A percentile compares a stretch with the other conserved stretches of the same genome.
Evolutionary conservation across 768 basidiomycete species (phyloP).

Genomic region (Psilocybe cyanescens): DNA sequence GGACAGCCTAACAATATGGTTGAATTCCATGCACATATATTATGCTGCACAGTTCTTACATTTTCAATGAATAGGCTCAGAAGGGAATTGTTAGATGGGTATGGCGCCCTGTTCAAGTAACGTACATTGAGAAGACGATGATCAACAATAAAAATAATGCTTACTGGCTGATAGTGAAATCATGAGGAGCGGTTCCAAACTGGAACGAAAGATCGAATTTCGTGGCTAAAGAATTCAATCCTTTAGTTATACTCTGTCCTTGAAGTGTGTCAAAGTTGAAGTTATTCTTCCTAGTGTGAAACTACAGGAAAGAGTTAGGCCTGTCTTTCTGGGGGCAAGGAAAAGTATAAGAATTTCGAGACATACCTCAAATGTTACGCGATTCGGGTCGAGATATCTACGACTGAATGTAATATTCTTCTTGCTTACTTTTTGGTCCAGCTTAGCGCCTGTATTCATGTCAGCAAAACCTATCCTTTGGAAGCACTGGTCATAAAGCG

Average conservation of each 20-base stretch:
- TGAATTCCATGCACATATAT: neutral
- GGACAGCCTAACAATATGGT: slow-evolving; percentile 45
- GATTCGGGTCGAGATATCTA: slow-evolving; percentile 81
- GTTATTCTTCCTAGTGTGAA: slow-evolving; percentile 59
- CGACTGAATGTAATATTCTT: slow-evolving; percentile 65
- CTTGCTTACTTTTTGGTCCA: slow-evolving; percentile 40
- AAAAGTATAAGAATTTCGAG: slow-evolving; percentile 1
- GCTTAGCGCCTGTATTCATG: slow-evolving; percentile 45
- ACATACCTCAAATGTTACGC: slow-evolving; percentile 69
- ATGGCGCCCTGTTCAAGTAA: slow-evolving; percentile 49
- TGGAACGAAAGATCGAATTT: slow-evolving; percentile 63
- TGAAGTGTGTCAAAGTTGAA: slow-evolving; percentile 61
- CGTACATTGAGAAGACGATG: slow-evolving; percentile 6
- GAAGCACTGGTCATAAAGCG: too few species aligned
- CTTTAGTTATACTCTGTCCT: slow-evolving; percentile 57
- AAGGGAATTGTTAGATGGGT: slow-evolving; percentile 61
- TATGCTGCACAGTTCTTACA: slow-evolving; percentile 26
- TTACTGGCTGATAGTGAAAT: slow-evolving; percentile 69
- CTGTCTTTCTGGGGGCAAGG: neutral
- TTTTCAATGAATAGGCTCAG: slow-evolving; percentile 61
- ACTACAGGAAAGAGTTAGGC: slow-evolving; percentile 40
- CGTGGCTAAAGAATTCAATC: slow-evolving; percentile 54
- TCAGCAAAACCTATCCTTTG: neutral
- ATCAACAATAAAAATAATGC: slow-evolving; percentile 17
- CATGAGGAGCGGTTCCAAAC: slow-evolving; percentile 77